Base-by-base conservation (phyloP, 1,284 basidiomycete genomes). In the Amylostereum chailletii region DNA sequence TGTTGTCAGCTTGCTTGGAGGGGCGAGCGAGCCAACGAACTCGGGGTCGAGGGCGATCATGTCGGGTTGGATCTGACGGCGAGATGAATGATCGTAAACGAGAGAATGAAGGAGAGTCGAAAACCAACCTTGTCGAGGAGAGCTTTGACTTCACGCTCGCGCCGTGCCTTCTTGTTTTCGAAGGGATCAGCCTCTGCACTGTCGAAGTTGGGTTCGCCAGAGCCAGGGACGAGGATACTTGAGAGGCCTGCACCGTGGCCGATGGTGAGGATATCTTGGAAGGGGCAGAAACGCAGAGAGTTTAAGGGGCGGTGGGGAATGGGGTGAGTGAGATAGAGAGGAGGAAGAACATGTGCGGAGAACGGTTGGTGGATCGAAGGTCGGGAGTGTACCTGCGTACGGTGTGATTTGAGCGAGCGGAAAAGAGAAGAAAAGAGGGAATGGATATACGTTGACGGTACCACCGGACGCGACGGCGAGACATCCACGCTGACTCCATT, bases 181-280 rank as follows among this genome's bases (percentile, higher is more conserved):
- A 87, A 98, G 3, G 95, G 93, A 78, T 99, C 94, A 0, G 91
- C 88, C 68, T 99, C 95, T 27, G 76, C 69, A 51, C 88, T 90
- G 66, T 99, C 95, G 63, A 94, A 97, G 72, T 96, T 94, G 42
- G 94, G 83, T 65, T 99, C 94, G 39, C 95, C 95, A 3, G 86
- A 71, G 10, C 95, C 95, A 0, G 95, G 95, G 0, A 99, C 85
- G 48, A 99, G 72, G 42, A 98, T 75, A 44, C 79, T 88, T 1
- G 89, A 90, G 30, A 98, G 74, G 0, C 95, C 95, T 0, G 72
- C 70, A 1, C 73, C 59, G 60, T 89, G 86, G 0, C 84, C 69
- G 30, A 98, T 76, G 0, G 86, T 90, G 30, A 99, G 79, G 9
- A 94, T 71, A 69, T 99, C 95, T 63, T 94, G 90, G 72, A 90